Evolutionary conservation across 2,329 filamentous ascomycete genomes (phyloP).

Genomic region (Phyllosticta capitalensis): DNA sequence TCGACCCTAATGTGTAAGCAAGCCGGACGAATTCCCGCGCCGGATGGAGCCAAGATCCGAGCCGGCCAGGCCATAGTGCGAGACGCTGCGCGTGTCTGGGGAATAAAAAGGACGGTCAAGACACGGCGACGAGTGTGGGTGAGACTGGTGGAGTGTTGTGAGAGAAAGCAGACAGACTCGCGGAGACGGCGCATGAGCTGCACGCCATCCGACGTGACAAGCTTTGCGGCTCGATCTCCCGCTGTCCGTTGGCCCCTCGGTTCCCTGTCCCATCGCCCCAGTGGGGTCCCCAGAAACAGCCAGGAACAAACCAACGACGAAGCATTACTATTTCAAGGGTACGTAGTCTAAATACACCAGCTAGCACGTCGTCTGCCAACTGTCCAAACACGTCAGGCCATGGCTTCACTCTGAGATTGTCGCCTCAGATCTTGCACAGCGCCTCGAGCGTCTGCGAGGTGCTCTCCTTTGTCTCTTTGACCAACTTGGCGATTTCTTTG

Average conservation of each 20-base stretch:
- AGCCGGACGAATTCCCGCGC: not conserved
- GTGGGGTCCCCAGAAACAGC: not conserved
- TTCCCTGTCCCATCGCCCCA: not conserved
- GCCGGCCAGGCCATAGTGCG: not conserved
- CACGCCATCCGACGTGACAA: not conserved
- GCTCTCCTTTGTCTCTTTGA: slow-evolving; percentile 65
- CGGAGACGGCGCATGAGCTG: not conserved
- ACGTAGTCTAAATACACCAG: not conserved
- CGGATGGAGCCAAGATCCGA: not conserved
- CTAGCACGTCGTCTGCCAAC: not conserved
- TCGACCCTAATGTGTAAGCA: too few species aligned
- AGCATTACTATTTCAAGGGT: not conserved
- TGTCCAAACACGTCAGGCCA: not conserved
- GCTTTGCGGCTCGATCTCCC: slow-evolving; percentile 4
- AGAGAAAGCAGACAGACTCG: too few species aligned
- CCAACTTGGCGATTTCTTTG: slow-evolving; percentile 59
- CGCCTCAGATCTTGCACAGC: slow-evolving; percentile 49
- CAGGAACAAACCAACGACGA: not conserved
- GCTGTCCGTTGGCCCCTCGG: not conserved
- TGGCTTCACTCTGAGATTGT: not conserved
- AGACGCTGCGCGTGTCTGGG: not conserved
- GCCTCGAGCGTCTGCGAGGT: slow-evolving; percentile 61
- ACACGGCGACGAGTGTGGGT: not conserved
- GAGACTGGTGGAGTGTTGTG: not conserved
- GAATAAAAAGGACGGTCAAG: not conserved